Conservation (phyloP, 2,329 filamentous ascomycete species). For the Aspergillus aculeatus region DNA sequence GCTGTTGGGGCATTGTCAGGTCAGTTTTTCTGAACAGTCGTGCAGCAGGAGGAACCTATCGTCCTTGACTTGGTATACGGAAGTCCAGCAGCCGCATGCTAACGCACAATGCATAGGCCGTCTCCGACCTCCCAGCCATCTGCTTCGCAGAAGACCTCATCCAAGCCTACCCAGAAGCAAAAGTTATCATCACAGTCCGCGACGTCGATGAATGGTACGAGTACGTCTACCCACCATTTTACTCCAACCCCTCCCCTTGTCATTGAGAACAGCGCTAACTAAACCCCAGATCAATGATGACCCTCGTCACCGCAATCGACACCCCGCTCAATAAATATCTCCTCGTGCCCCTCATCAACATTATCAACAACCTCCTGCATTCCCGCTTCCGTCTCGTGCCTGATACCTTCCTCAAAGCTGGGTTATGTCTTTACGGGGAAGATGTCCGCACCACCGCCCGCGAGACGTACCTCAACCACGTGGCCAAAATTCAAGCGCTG, state of each 20-base stretch:
- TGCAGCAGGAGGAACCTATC: too few species aligned
- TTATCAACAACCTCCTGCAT: neutral
- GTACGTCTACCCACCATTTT: neutral
- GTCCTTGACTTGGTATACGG: too few species aligned
- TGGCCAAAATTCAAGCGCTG: slow-evolving; percentile 43
- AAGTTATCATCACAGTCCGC: slow-evolving; percentile 20
- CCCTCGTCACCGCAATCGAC: slow-evolving; percentile 2
- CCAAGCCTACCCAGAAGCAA: slow-evolving; percentile 25
- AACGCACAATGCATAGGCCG: neutral
- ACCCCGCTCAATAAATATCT: neutral
- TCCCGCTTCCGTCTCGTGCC: neutral
- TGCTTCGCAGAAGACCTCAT: slow-evolving; percentile 25
- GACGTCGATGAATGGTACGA: slow-evolving; percentile 28
- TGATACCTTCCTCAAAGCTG: neutral
- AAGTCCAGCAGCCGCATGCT: too few species aligned
- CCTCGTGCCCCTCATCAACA: neutral
- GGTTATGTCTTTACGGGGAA: neutral
- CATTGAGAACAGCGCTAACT: too few species aligned
- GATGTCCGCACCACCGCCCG: slow-evolving; percentile 2
- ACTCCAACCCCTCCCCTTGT: too few species aligned
- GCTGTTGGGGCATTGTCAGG: slow-evolving; percentile 12
- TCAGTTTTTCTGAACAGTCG: neutral
- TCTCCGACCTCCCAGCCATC: slow-evolving; percentile 18
- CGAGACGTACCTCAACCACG: slow-evolving; percentile 42
- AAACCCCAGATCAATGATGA: neutral